A percentile compares a stretch with the other conserved stretches of the same genome.
These are phyloP conservation scores for Russula virescens DNA, from an alignment of 768 basidiomycete genomes.

Conservation along the genomic window DNA sequence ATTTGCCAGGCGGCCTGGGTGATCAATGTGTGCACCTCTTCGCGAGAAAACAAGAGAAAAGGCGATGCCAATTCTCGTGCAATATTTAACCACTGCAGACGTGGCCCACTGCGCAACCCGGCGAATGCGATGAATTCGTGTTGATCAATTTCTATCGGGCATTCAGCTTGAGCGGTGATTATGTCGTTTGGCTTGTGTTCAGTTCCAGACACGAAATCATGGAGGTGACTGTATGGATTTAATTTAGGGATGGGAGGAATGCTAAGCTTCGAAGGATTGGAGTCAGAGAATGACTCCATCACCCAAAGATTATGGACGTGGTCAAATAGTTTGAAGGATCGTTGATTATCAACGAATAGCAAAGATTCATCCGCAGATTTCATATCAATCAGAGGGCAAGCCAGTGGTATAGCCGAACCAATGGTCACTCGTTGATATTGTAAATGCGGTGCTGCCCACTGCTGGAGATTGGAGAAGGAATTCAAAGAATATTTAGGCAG, in stretches of 20 bases:
- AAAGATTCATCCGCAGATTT: neutral
- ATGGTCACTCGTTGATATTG: neutral
- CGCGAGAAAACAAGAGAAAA: slow-evolving; percentile 34
- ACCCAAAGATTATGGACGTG: neutral
- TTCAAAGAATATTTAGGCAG: neutral
- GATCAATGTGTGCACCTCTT: slow-evolving; percentile 39
- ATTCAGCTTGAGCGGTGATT: slow-evolving; percentile 37
- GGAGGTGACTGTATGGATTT: neutral
- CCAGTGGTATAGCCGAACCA: neutral
- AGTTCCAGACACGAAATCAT: neutral
- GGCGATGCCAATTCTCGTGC: slow-evolving; percentile 37
- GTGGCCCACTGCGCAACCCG: slow-evolving; percentile 39
- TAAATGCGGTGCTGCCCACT: neutral
- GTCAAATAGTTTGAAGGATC: neutral
- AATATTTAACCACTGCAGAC: slow-evolving; percentile 47
- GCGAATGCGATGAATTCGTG: slow-evolving; percentile 45
- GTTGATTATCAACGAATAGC: neutral
- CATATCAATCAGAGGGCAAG: neutral
- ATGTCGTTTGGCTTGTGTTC: slow-evolving; percentile 37
- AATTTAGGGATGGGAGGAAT: neutral
- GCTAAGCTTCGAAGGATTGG: neutral
- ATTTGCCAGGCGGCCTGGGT: slow-evolving; percentile 43
- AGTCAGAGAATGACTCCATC: neutral
- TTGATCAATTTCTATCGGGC: slow-evolving; percentile 35
- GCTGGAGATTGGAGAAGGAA: neutral